phyloP scores from a whole-genome alignment of 2,329 filamentous ascomycete genomes.

The Escovopsis sp. region DNA sequence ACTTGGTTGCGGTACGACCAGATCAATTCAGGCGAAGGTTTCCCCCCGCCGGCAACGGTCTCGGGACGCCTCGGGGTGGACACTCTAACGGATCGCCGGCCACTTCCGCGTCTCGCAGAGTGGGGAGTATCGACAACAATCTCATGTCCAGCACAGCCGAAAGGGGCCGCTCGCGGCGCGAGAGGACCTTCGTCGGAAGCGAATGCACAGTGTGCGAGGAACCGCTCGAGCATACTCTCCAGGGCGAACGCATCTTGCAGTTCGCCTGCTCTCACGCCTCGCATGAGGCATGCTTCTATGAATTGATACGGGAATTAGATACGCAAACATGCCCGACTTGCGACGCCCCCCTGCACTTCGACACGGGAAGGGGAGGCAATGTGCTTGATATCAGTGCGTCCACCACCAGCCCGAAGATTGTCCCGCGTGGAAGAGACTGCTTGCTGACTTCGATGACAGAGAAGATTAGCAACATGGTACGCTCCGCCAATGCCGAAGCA shows the following conservation, averaged over 20 bases:
- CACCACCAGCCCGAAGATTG: slow-evolving; percentile 7
- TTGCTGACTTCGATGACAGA: slow-evolving; percentile 37
- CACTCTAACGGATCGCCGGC: slow-evolving; percentile 18
- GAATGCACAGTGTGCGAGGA: slow-evolving; percentile 96
- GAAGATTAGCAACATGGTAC: slow-evolving; percentile 87
- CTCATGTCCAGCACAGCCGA: slow-evolving; percentile 40
- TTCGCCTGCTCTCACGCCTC: slow-evolving; percentile 95
- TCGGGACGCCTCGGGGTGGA: slow-evolving; percentile 15
- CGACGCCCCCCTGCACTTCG: slow-evolving; percentile 77
- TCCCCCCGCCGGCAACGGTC: slow-evolving; percentile 10
- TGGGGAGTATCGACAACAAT: slow-evolving; percentile 25
- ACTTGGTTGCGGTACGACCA: no score
- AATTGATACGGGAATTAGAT: slow-evolving; percentile 91
- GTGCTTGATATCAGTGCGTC: slow-evolving; percentile 70
- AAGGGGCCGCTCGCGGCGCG: slow-evolving; percentile 62
- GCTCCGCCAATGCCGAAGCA: slow-evolving; percentile 55
- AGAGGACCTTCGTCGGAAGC: slow-evolving; percentile 87
- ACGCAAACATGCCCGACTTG: slow-evolving; percentile 90
- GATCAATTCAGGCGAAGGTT: slow-evolving; percentile 14
- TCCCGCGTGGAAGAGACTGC: slow-evolving; percentile 9
- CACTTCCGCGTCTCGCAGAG: slow-evolving; percentile 18
- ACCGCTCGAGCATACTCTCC: slow-evolving; percentile 84
- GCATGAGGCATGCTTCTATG: slow-evolving; percentile 96
- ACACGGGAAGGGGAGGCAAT: slow-evolving; percentile 86
- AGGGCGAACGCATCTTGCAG: slow-evolving; percentile 85